Evolutionary conservation across 1,139 yeast species (phyloP).

Genomic region (Sugiyamaella pinicola): DNA sequence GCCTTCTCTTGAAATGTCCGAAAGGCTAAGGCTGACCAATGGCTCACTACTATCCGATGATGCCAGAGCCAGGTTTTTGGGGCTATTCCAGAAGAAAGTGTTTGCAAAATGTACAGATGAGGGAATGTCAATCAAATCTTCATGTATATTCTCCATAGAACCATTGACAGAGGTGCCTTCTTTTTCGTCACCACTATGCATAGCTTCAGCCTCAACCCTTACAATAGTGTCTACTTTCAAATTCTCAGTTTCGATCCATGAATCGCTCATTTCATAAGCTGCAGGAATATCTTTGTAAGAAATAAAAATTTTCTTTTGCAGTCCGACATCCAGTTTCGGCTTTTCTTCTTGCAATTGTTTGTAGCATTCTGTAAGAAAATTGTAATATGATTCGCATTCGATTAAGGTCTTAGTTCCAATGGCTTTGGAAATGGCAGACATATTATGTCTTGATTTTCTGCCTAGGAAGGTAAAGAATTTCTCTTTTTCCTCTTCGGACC

Average conservation of each 20-base stretch:
- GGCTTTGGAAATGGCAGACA: slow-evolving; percentile 46
- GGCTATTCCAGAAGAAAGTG: slow-evolving; percentile 6
- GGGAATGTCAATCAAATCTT: background rate
- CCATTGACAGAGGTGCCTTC: background rate
- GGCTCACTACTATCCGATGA: background rate
- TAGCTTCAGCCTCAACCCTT: background rate
- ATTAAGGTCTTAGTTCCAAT: slow-evolving; percentile 48
- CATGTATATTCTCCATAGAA: too few relatives aligned
- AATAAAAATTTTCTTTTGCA: slow-evolving; percentile 30
- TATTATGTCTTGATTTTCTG: slow-evolving; percentile 53
- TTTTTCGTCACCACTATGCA: background rate
- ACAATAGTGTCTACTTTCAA: slow-evolving; percentile 41
- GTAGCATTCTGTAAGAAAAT: slow-evolving; percentile 29
- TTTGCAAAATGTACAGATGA: slow-evolving; percentile 1
- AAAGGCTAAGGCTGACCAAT: background rate
- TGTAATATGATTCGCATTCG: slow-evolving; percentile 54
- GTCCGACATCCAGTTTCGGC: slow-evolving; percentile 22
- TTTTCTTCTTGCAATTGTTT: background rate
- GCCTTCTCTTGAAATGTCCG: slow-evolving; percentile 2
- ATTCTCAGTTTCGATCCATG: slow-evolving; percentile 53
- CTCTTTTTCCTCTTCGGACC: slow-evolving; percentile 50
- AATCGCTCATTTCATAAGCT: slow-evolving; percentile 56
- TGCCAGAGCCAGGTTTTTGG: background rate
- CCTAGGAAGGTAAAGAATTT: slow-evolving; percentile 48
- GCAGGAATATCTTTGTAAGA: slow-evolving; percentile 52